A percentile compares a stretch with the other conserved stretches of the same genome.
These are phyloP conservation scores for Fonsecaea multimorphosa DNA, from an alignment of 2,329 filamentous ascomycete species.

Conservation along the genomic window DNA sequence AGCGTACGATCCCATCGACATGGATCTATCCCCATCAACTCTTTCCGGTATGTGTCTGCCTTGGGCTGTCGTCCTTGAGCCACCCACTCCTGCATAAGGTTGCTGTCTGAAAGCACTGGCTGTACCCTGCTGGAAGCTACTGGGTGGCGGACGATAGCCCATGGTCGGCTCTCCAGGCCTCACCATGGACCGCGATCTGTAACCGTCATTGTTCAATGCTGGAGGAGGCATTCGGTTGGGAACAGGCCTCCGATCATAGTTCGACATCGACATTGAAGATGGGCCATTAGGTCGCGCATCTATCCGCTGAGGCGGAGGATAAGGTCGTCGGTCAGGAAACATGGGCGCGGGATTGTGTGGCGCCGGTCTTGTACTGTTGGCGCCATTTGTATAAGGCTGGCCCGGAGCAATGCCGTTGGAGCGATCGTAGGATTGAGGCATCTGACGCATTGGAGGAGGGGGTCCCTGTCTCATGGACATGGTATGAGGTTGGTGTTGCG, in stretches of 20 bases:
- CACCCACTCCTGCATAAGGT: slow-evolving; percentile 65
- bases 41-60: slow-evolving; percentile 90
- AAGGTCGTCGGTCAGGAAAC: slow-evolving; percentile 70
- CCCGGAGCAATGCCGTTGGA: slow-evolving; percentile 49
- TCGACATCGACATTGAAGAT: slow-evolving; percentile 43
- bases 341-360: slow-evolving; percentile 65
- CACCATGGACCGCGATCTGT: slow-evolving; percentile 92
- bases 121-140: slow-evolving; percentile 68
- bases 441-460: slow-evolving; percentile 52
- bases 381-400: slow-evolving; percentile 42
- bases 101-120: slow-evolving; percentile 80
- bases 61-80: slow-evolving; percentile 81
- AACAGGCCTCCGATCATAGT: slow-evolving; percentile 65
- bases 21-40: slow-evolving; percentile 89
- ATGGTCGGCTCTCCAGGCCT: slow-evolving; percentile 72
- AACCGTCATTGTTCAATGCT: slow-evolving; percentile 81
- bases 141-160: slow-evolving; percentile 67
- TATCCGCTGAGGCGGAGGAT: slow-evolving; percentile 73
- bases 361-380: slow-evolving; percentile 34
- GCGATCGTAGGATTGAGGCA: slow-evolving; percentile 53
- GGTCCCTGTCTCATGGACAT: slow-evolving; percentile 51
- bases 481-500: slow-evolving; percentile 48
- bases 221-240: slow-evolving; percentile 66
- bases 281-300: slow-evolving; percentile 63
- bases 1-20: slow-evolving; percentile 90